Base-by-base conservation (phyloP, 805 yeast species). In the Teunomyces tritomae region DNA sequence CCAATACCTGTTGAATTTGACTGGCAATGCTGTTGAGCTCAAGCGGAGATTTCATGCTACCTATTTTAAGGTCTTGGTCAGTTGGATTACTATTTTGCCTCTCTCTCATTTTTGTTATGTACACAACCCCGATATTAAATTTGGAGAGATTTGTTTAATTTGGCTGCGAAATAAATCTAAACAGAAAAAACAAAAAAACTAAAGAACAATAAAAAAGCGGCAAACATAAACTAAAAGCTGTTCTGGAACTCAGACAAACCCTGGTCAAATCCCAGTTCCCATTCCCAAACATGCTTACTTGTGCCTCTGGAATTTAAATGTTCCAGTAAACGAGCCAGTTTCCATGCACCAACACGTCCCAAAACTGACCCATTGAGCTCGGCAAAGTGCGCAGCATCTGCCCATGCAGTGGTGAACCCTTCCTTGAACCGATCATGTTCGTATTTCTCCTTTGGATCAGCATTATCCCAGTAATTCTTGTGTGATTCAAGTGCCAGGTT, bases 361-460 rank as follows among this genome's bases (percentile, higher is more conserved):
- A 92, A 63, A 11, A 76, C 72, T 4, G 95, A 83, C 34, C 84
- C 85, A 51, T 85, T 76, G 53, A 85, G 83, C 51, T 76, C 70
- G 14, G 85, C 83, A 71, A 91, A 92, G 39, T 70, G 79, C n/a
- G 67, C 56, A 5, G 86, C 73, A 64, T 92, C 98, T 1, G 70
- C 63, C 86, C 95, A 87, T 0, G 85, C 96, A 1, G 81, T 78
- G 28, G 70, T 69, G 61, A 87, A 86, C 2, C 96, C 99, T 32
- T 86, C 94, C 53, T 80, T 77, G 65, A 71, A 92, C 50, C 96
- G 74, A 78, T 87, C 84, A 62, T 86, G 90, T 61, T 92, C 96
- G 71, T 83, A 87, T 8, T 77, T 74, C 48, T 79, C 84, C 5
- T 79, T 74, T 3, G 78, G 65, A 59, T 79, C 80, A 46, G 77